phyloP scores from a whole-genome alignment of 768 basidiomycete species.

The Mycena vitilis region DNA sequence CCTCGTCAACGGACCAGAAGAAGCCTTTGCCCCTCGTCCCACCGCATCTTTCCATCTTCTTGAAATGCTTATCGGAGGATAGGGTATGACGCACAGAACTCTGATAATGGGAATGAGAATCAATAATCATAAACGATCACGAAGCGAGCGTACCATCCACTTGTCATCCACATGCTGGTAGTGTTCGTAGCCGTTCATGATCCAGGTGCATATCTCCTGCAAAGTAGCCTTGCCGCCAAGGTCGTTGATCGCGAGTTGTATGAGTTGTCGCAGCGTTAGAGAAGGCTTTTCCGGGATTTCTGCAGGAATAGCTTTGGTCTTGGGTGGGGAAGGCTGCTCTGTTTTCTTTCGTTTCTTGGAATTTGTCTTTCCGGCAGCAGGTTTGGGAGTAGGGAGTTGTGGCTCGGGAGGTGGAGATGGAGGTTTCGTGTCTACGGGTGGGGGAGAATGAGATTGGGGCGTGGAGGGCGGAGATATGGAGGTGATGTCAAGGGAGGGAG shows the following conservation, averaged over 20 bases:
- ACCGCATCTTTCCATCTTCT: conserved; percentile 87
- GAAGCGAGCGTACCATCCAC: conserved; percentile 81
- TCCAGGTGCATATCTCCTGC: conserved; percentile 94
- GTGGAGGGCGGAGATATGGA: conserved; percentile 87
- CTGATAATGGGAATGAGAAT: conserved; percentile 51
- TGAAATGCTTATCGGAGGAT: conserved; percentile 92
- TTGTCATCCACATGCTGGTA: conserved; percentile 88
- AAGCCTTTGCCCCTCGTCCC: conserved; percentile 93
- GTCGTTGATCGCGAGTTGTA: conserved; percentile 87
- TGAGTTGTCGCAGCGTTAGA: conserved; percentile 91
- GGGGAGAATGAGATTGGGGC: conserved; percentile 80
- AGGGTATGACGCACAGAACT: conserved; percentile 95
- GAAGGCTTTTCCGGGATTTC: conserved; percentile 91
- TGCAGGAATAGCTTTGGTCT: conserved; percentile 63
- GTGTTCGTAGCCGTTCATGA: conserved; percentile 89
- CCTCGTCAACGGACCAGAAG: conserved; percentile 92
- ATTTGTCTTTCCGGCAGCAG: conserved; percentile 61
- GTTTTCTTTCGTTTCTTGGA: conserved; percentile 83
- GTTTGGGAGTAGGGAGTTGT: conserved; percentile 72
- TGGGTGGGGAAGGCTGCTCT: conserved; percentile 55
- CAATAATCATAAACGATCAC: conserved; percentile 20
- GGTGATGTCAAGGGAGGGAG: conserved; percentile 86
- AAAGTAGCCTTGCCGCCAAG: conserved; percentile 89
- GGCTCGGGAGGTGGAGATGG: conserved; percentile 57
- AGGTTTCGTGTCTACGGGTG: conserved; percentile 63